These are phyloP conservation scores for Francoa sonchifolia DNA, from an alignment of 441 rosid genomes.

Conservation along the genomic window DNA sequence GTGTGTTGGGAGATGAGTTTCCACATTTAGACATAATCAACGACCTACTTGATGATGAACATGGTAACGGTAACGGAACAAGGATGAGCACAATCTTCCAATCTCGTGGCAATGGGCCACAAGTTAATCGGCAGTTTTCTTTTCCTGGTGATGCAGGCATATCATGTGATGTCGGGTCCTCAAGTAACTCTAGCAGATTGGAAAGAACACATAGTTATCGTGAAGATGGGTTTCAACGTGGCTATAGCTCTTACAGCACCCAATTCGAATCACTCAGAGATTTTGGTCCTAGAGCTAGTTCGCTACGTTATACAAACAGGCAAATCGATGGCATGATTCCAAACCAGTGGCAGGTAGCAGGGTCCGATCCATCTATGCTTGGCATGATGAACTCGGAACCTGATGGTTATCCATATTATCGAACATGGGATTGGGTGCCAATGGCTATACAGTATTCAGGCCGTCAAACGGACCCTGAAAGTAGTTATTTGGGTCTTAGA, in stretches of 20 bases:
- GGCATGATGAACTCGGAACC: slow-evolving; percentile 43
- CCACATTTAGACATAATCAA: slow-evolving; percentile 93
- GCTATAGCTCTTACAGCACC: slow-evolving; percentile 31
- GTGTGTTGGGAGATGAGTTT: slow-evolving; percentile 56
- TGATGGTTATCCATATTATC: slow-evolving; percentile 37
- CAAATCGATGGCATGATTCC: slow-evolving; percentile 46
- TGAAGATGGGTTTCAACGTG: slow-evolving; percentile 35
- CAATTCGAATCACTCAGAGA: slow-evolving; percentile 41
- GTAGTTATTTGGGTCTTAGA: slow-evolving; percentile 23
- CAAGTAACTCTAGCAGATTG: slow-evolving; percentile 41
- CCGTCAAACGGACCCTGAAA: slow-evolving; percentile 70
- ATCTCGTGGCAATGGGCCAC: slow-evolving; percentile 27
- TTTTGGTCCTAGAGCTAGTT: slow-evolving; percentile 32
- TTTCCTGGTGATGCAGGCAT: slow-evolving; percentile 39
- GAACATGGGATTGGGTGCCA: slow-evolving; percentile 39
- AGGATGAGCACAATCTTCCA: slow-evolving; percentile 25
- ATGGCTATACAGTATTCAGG: slow-evolving; percentile 48
- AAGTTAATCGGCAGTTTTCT: slow-evolving; percentile 31
- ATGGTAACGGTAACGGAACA: slow-evolving; percentile 29
- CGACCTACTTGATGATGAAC: slow-evolving; percentile 81
- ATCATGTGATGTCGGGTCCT: slow-evolving; percentile 33
- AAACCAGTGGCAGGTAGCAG: slow-evolving; percentile 51
- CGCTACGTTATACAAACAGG: slow-evolving; percentile 40
- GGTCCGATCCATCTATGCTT: slow-evolving; percentile 43
- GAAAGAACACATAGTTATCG: slow-evolving; percentile 52